phyloP scores from a whole-genome alignment of 768 basidiomycete genomes.

The Boletales sp. region DNA sequence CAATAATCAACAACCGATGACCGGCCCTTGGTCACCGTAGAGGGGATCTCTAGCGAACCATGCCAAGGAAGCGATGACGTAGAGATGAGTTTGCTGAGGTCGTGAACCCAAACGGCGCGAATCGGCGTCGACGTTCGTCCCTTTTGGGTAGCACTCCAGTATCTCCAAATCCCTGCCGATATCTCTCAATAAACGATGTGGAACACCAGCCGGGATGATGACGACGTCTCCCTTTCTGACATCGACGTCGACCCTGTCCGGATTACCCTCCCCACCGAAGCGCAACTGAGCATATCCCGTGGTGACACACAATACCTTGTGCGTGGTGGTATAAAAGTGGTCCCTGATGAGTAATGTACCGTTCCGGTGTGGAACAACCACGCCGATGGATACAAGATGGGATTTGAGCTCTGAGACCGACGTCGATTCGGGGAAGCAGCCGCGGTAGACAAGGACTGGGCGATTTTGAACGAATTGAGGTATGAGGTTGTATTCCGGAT shows the following conservation, averaged over 20 bases:
- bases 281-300: slow-evolving; percentile 34
- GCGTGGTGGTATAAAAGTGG: slow-evolving; percentile 43
- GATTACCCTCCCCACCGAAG: slow-evolving; percentile 39
- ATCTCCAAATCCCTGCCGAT: slow-evolving; percentile 32
- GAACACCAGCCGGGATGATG: slow-evolving; percentile 40
- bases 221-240: slow-evolving; percentile 38
- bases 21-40: slow-evolving; percentile 37
- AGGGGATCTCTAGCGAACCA: slow-evolving; percentile 41
- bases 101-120: slow-evolving; percentile 1
- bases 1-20: slow-evolving; percentile 14
- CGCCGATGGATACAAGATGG: slow-evolving; percentile 32
- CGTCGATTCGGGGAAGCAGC: slow-evolving; percentile 23
- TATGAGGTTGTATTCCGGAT: slow-evolving; percentile 30
- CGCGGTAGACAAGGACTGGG: slow-evolving; percentile 39
- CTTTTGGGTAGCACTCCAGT: slow-evolving; percentile 39
- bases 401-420: slow-evolving; percentile 28
- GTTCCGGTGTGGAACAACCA: slow-evolving; percentile 38
- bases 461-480: slow-evolving; percentile 32
- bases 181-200: slow-evolving; percentile 34
- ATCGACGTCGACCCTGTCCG: slow-evolving; percentile 27
- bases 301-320: slow-evolving; percentile 38
- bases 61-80: slow-evolving; percentile 9
- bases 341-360: slow-evolving; percentile 40
- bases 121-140: slow-evolving; percentile 35
- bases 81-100: slow-evolving; percentile 2